Base-by-base conservation (phyloP, 2,329 filamentous ascomycete species). In the Passalora sequoiae region DNA sequence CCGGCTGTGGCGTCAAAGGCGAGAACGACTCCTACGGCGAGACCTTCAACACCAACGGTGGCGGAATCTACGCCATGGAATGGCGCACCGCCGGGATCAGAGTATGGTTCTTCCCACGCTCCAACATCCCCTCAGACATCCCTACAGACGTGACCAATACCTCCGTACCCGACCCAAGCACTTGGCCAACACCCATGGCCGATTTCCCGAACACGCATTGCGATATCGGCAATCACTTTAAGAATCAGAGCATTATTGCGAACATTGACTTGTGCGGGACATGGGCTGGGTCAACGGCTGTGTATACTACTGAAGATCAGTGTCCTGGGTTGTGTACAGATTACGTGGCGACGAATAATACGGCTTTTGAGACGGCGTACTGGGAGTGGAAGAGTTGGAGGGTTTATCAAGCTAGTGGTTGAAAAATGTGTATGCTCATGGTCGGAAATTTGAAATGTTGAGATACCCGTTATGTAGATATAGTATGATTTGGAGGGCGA, bases 171-270 rank as follows among this genome's bases (percentile, higher is more conserved):
- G 72, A 84, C 54, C 78, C 82, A 0, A 75, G 71, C 41, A 68
- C 67, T 2, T 86, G 83, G 78, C 80, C 79, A 10, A 69, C 65
- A 3, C 77, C 82, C 0, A 54, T 77, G 7, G 80, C 81, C 1
- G 81, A 85, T 47, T 86, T 85, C 60, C 81, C 56, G 43, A 60
- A 55, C n/a, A 55, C 50, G 7, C 38, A 54, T 30, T 68, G 66
- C 43, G 51, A 65, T 27, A 63, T 67, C 38, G 50, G 62, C 54
- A 45, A 19, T 30, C 59, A 66, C 37, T 67, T 68, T 49, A 52
- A 40, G 4, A 59, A 66, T 33, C 61, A 66, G 41, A 56, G 57
- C 28, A 59, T 67, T 25, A 59, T 67, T 38, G 58, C 65, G 38
- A 61, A 65, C 37, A 65, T 60, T 17, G 64, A 63, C 38, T 63